These are phyloP conservation scores for Malassezia caprae DNA, from an alignment of 1,284 basidiomycete genomes.

Conservation along the genomic window DNA sequence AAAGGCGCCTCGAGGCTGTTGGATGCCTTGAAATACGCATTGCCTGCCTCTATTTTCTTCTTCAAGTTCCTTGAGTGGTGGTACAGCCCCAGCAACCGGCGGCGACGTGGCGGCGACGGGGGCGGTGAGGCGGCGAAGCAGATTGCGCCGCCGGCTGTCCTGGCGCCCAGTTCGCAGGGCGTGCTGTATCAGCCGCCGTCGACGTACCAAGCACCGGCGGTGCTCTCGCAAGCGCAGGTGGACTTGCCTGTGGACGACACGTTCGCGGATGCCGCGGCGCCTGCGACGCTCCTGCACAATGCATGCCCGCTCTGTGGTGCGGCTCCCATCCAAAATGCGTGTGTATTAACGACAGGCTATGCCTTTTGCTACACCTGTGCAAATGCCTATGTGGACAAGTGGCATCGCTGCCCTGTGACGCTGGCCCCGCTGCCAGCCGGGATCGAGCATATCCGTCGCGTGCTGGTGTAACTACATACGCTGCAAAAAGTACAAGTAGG, in stretches of 20 bases:
- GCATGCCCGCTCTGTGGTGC: constrained; percentile 77
- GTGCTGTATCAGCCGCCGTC: constrained; percentile 14
- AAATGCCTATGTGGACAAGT: constrained; percentile 68
- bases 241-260: not conserved
- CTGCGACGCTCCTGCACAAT: constrained; percentile 52
- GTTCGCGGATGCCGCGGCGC: constrained; percentile 3
- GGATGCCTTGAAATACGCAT: constrained; percentile 59
- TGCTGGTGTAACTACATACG: constrained; percentile 55
- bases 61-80: constrained; percentile 99
- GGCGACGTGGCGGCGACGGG: constrained; percentile 52
- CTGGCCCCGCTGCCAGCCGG: constrained; percentile 62
- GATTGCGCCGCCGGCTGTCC: constrained; percentile 19
- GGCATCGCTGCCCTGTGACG: constrained; percentile 76
- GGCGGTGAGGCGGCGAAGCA: constrained; percentile 54
- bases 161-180: constrained; percentile 18
- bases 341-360: constrained; percentile 81
- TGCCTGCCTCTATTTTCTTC: constrained; percentile 87
- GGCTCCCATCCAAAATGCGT: constrained; percentile 67
- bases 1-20: constrained; percentile 27
- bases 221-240: constrained; percentile 20
- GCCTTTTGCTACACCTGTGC: constrained; percentile 92
- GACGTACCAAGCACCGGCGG: constrained; percentile 20
- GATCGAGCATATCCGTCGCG: constrained; percentile 65
- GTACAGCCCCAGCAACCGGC: constrained; percentile 85
- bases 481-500: constrained; percentile 35